Base-by-base conservation (phyloP, 108 stramenopile genomes). In the Cyclostephanos invisitatus region DNA sequence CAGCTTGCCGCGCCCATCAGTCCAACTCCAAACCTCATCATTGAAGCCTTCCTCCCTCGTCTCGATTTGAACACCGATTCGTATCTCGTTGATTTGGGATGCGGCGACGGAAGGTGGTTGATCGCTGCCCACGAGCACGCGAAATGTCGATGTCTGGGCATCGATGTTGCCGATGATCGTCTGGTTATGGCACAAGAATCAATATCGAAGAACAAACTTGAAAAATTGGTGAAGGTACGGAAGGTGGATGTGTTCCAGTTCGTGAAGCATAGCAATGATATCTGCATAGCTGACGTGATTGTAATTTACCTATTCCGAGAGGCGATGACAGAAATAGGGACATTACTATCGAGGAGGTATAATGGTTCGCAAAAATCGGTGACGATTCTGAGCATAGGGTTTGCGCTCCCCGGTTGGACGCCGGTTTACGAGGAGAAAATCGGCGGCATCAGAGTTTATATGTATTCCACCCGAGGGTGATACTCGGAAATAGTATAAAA, bases 101-200 rank as follows among this genome's bases (percentile, higher is more conserved):
- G 83, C 22, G 80, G 80, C n/a, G 83, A 84, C 48, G 83, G 83
- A 12, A 49, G 83, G 24, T 84, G 83, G 83, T 57, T 84, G 24
- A 48, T 81, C n/a, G 75, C 70, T 32, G 83, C 83, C n/a, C 36
- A 70, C 20, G 40, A 54, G 38, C 51, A 68, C 22, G 66, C 65
- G 1, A 60, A 70, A 18, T 84, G 83, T 47, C 64, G 66, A 61
- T 84, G 80, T 22, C 66, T 84, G 48, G 83, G 82, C 27, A 74
- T 74, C 54, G 81, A 82, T 73, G 51, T 78, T 0, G 81, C 77
- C 32, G 66, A 73, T 14, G 53, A 62, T 2, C 76, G 81, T 53
- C 76, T 82, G 4, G 44, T 29, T 37, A 38, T 68, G 44, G 81
- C 81, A 36, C 29, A 21, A 12, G 17, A 68, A 37, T 22, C 25